These are phyloP conservation scores for Candolleomyces efflorescens DNA, from an alignment of 768 basidiomycete species.

Conservation along the genomic window DNA sequence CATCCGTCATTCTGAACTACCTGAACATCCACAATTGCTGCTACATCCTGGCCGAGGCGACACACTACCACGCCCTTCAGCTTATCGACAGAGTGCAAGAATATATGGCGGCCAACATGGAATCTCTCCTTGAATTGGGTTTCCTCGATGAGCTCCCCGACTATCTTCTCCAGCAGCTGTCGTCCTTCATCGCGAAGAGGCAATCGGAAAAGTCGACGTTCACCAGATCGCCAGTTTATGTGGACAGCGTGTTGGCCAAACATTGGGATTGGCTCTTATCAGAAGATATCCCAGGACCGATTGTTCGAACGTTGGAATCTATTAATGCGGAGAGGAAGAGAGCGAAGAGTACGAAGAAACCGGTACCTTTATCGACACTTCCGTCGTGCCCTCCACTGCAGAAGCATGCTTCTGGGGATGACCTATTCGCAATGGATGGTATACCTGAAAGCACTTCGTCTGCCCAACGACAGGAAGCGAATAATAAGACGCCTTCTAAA, in stretches of 20 bases:
- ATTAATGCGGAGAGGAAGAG: constrained; percentile 11
- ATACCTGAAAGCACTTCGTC: constrained; percentile 31
- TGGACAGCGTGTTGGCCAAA: constrained; percentile 51
- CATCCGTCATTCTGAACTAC: constrained; percentile 62
- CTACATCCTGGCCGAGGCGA: constrained; percentile 77
- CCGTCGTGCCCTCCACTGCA: constrained; percentile 21
- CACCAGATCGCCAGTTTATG: constrained; percentile 51
- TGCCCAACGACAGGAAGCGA: constrained; percentile 10
- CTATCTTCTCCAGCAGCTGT: constrained; percentile 63
- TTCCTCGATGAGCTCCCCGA: constrained; percentile 74
- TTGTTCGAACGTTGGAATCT: constrained; percentile 30
- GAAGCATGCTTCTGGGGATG: constrained; percentile 46
- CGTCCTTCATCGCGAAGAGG: constrained; percentile 46
- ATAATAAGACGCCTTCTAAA: constrained; percentile 30
- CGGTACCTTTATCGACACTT: background rate
- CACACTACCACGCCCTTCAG: constrained; percentile 65
- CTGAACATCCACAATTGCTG: constrained; percentile 74
- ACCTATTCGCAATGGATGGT: constrained; percentile 87
- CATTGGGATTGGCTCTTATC: constrained; percentile 66
- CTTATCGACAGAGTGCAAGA: constrained; percentile 69
- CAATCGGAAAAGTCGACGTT: constrained; percentile 69
- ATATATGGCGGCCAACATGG: constrained; percentile 82
- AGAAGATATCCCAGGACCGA: constrained; percentile 63
- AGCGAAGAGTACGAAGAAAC: constrained; percentile 17
- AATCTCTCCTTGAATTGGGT: constrained; percentile 76